phyloP scores from a whole-genome alignment of 352 stramenopile genomes.

The Thalassiosira hispida region DNA sequence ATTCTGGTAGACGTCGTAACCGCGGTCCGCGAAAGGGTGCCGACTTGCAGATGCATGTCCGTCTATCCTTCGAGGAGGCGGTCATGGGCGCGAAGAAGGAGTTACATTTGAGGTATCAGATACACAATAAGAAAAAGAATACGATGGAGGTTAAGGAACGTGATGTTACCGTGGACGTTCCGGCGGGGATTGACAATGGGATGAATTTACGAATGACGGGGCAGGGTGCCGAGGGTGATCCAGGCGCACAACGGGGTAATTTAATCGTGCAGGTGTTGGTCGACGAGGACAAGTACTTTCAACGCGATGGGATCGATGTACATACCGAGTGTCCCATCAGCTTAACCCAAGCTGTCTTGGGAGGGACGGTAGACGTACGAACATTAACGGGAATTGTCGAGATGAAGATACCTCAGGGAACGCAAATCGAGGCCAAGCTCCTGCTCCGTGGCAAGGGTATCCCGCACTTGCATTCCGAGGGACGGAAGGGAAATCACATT shows the following conservation, averaged over 20 bases:
- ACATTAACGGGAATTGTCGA: conserved; percentile 97
- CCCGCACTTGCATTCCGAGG: conserved; percentile 89
- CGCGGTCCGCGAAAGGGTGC: conserved; percentile 88
- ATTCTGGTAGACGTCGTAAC: conserved; percentile 64
- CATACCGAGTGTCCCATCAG: conserved; percentile 93
- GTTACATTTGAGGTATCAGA: conserved; percentile 80
- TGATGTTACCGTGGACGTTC: conserved; percentile 93
- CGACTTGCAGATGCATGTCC: conserved; percentile 94
- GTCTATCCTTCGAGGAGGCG: conserved; percentile 94
- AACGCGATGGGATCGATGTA: conserved; percentile 93
- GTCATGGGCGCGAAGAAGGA: conserved; percentile 92
- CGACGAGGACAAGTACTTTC: conserved; percentile 93
- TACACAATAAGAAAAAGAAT: conserved; percentile 65
- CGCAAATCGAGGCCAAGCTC: conserved; percentile 94
- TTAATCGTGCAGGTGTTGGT: conserved; percentile 95
- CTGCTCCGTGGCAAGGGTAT: conserved; percentile 97
- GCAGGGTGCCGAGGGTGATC: conserved; percentile 89
- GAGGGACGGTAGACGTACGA: conserved; percentile 93
- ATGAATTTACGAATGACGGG: conserved; percentile 94
- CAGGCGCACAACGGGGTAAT: conserved; percentile 90
- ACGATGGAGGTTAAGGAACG: conserved; percentile 91
- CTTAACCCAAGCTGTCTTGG: conserved; percentile 92
- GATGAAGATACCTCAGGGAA: conserved; percentile 95
- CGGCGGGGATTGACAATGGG: conserved; percentile 93
- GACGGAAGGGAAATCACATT: conserved; percentile 93